Percentiles rank a stretch among this genome's conserved stretches.
phyloP scores from a whole-genome alignment of 306 rosid species.

The Ammopiptanthus mongolicus region DNA sequence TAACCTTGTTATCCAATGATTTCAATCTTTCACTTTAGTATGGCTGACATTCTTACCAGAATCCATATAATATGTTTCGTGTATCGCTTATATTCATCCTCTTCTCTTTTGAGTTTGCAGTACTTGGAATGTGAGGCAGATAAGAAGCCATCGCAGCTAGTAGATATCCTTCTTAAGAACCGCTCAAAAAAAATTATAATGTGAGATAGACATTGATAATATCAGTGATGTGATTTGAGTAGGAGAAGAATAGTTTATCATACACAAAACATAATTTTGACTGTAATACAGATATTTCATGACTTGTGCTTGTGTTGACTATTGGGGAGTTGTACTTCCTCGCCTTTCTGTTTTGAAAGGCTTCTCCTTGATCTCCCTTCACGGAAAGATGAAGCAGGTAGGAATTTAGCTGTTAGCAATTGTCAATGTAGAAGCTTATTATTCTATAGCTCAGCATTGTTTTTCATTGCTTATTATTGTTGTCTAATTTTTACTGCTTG shows the following conservation, averaged over 20 bases:
- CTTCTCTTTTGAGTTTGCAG: conserved; percentile 45
- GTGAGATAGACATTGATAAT: conserved; percentile 40
- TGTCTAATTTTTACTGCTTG: neutral
- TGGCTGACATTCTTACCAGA: neutral
- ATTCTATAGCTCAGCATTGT: neutral
- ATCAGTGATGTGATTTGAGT: conserved; percentile 1
- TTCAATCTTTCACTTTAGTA: neutral
- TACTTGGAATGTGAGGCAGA: conserved; percentile 85
- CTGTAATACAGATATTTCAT: conserved; percentile 70
- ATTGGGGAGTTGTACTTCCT: conserved; percentile 91
- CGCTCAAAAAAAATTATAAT: conserved; percentile 57
- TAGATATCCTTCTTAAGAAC: conserved; percentile 70
- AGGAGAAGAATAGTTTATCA: neutral
- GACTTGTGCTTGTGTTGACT: conserved; percentile 97
- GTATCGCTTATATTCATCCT: conserved; percentile 1
- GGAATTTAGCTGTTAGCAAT: neutral
- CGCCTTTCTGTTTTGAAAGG: conserved; percentile 58
- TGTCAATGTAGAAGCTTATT: conserved; percentile 6
- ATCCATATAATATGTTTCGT: conserved; percentile 2
- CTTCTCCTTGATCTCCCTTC: conserved; percentile 62
- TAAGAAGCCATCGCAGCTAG: conserved; percentile 82
- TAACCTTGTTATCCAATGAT: conserved; percentile 11
- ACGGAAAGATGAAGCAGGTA: conserved; percentile 98
- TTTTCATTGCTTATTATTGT: neutral
- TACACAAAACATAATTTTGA: conserved; percentile 6